Evolutionary conservation across 495 filamentous ascomycete genomes (phyloP).

Genomic region (Aspergillus cristatus): DNA sequence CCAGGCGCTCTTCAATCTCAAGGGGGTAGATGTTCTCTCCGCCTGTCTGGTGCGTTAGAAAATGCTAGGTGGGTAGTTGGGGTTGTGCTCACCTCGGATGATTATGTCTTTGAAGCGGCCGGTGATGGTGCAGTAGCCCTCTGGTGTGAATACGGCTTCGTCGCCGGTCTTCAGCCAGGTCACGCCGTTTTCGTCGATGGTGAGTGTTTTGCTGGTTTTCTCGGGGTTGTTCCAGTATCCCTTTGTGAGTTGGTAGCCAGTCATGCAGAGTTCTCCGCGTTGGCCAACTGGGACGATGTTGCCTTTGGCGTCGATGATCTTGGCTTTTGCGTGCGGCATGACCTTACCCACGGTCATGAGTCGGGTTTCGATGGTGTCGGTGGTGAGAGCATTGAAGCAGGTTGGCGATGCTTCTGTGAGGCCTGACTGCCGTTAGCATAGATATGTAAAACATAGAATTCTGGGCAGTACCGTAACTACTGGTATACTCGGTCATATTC

Average conservation of each 20-base stretch:
- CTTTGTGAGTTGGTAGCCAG: slow-evolving; percentile 57
- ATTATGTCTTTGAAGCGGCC: slow-evolving; percentile 80
- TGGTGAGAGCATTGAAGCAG: slow-evolving; percentile 61
- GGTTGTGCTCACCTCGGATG: slow-evolving; percentile 47
- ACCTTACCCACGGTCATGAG: slow-evolving; percentile 57
- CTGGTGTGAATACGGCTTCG: slow-evolving; percentile 55
- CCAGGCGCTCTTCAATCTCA: slow-evolving; percentile 61
- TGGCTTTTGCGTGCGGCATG: slow-evolving; percentile 58
- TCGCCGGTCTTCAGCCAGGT: slow-evolving; percentile 63
- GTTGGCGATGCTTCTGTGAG: slow-evolving; percentile 65
- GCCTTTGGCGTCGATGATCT: slow-evolving; percentile 56
- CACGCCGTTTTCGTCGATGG: slow-evolving; percentile 47
- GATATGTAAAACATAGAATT: background rate
- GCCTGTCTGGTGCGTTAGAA: slow-evolving; percentile 11
- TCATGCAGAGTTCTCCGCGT: slow-evolving; percentile 57
- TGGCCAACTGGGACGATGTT: slow-evolving; percentile 48
- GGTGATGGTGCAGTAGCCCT: slow-evolving; percentile 57
- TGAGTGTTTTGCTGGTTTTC: slow-evolving; percentile 56
- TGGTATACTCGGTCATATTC: slow-evolving; percentile 60
- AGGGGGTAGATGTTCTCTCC: slow-evolving; percentile 79
- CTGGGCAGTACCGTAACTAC: slow-evolving; percentile 44
- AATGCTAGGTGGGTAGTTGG: background rate
- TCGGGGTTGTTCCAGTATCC: slow-evolving; percentile 65
- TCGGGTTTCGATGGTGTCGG: slow-evolving; percentile 49
- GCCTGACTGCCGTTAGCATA: slow-evolving; percentile 16